Evolutionary conservation across 2,329 filamentous ascomycete genomes (phyloP), one percentile per base, ranked within the genome.

Genomic region (Parafenestella ontariensis): DNA sequence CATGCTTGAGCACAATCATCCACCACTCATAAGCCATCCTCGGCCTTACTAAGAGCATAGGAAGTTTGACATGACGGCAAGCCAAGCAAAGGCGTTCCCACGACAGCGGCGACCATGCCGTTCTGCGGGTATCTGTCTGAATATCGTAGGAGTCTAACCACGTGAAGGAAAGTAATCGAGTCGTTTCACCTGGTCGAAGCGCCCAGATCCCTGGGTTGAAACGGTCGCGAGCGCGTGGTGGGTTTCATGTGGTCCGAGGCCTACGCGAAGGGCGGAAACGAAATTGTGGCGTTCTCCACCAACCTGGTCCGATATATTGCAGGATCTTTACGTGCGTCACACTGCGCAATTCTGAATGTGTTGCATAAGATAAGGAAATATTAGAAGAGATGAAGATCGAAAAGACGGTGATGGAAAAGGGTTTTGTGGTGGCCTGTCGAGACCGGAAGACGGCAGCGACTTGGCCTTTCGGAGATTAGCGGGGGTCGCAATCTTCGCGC

Each of bases 151-250:
- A 54, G 29, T 40, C 56, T 66, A 64, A 52, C 64, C 46, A 5
- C 21, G 56, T 39, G 37, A 9, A 31, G 68, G 40, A 37, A 58
- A 40, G 4, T 49, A 72, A 49, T 59, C 65, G 68, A 70, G 52
- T 52, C 46, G 57, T 61, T 59, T 62, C 51, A 58, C 54, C 23
- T 54, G 48, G 48, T 51, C 57, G 65, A 69, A 63, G 67, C 68
- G 65, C 72, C 70, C 62, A 52, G 49, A 48, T 47, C 57, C 67
- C 64, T 57, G 68, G 69, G 52, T 71, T 69, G 71, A 75, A 74
- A 75, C 72, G 62, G 52, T 64, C 54, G 67, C 40, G 47, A 52
- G 50, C 51, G 46, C 53, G 56, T 56, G 56, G 60, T 57, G 53
- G 54, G 72, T 75, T 75, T 75, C 72, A 73, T 55, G 54, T 69